Evolutionary conservation across 805 yeast genomes (phyloP), one percentile per base, ranked within the genome.

Genomic region (Candida orba): DNA sequence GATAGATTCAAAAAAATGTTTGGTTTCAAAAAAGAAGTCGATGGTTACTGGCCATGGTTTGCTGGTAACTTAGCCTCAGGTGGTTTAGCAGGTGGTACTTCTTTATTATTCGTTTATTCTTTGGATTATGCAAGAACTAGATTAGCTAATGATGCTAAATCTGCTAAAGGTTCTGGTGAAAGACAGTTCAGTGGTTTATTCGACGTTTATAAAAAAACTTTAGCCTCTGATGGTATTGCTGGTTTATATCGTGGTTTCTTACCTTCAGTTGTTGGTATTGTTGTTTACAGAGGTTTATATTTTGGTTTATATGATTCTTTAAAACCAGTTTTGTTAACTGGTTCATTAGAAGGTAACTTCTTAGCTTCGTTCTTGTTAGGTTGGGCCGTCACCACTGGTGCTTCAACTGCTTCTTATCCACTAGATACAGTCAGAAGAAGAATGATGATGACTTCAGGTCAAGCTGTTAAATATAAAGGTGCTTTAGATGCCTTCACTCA

Each of bases 361-460:
- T 71, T 84, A 58, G 96, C 96, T 64, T 84, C 96, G 63, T 89
- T 89, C 95, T 71, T 83, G 65, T 80, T 89, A 70, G 97, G 97
- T 75, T 89, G 97, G 97, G 78, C 80, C 72, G 96, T 89, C 65
- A 89, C 97, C 73, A 89, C 96, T 58, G 95, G 89, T 83, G 96
- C 97, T 66, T 90, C 96, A 62, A 88, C 96, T 58, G 95, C 95
- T 69, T 88, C 96, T 69, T 89, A 89, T 84, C 97, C 97, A 81
- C 85, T 90, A 74, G 97, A 89, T 76, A 89, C 97, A 67, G 89
- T 89, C 68, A 90, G 97, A 84, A 88, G 97, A 86, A 88, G 97
- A 85, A 89, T 89, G 97, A 89, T 89, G 97, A 89, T 89, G 97
- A 89, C 97, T 63, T 90, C 97, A 60, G 97, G 97, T 74, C 95